Evolutionary conservation across 305 asterid genomes (phyloP), one percentile per base, ranked within the genome.

Genomic region (Rubia tinctorum): DNA sequence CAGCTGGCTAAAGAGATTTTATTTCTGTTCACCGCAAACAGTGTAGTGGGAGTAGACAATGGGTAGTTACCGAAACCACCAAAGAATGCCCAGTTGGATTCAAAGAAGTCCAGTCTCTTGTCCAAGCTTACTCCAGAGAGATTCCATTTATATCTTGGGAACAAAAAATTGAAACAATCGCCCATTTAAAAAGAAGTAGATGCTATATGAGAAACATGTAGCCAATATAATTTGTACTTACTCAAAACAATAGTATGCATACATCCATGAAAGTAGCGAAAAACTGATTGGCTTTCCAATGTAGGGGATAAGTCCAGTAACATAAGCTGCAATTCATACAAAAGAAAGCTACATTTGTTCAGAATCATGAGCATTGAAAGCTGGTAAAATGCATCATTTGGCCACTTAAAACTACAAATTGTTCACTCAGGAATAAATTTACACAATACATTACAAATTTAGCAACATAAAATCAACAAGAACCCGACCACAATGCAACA

Each of bases 181-280:
- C 25, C 40, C 70, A 15, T 66, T 39, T 66, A 68, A 34, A 59
- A 23, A 55, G 75, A 37, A 44, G 63, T 37, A 51, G 60, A 25
- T 23, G 43, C 18, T 34, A 62, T 59, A 63, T 13, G 62, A 78
- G 72, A 37, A 78, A 44, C 7, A 58, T 51, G 66, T 40, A 43
- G 64, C 70, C 22, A 49, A 68, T 72, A 53, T 37, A 22, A 45
- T 71, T 71, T 78, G 53, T 72, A 86, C 98, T 89, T 80, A 94
- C 99, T 94, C 98, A 64, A 91, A 94, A 81, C 97, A 94, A 85
- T 91, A 94, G 83, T 94, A 94, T 65, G 99, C 93, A 81, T 94
- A 94, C 97, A 94, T 86, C 99, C 98, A 94, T 0, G 97, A 84
- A 68, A 94, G 97, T 72, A 94, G 93, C 73, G 91, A 76, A 68